Percentiles rank a stretch among this genome's conserved stretches.
Conservation (phyloP, 2,329 filamentous ascomycete species). For the Ophidiomyces ophidiicola region DNA sequence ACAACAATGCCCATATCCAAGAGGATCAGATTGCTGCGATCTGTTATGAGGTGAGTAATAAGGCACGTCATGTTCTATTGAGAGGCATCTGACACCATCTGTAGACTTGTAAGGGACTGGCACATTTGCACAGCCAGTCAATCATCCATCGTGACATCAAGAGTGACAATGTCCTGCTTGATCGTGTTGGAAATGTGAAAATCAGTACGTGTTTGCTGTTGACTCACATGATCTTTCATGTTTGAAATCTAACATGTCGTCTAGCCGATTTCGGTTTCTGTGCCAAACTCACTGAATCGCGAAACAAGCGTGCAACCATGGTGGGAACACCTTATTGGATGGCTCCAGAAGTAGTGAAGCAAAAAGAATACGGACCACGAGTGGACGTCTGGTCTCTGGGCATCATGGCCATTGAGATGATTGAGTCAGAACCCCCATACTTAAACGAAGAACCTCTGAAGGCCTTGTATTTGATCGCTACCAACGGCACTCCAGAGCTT, state of each 20-base stretch:
- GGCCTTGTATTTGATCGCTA: slow-evolving; percentile 92
- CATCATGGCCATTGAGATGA: slow-evolving; percentile 99
- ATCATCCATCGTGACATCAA: slow-evolving; percentile 99
- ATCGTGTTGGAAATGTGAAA: slow-evolving; percentile 90
- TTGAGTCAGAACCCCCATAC: slow-evolving; percentile 94
- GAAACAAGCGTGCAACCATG: slow-evolving; percentile 97
- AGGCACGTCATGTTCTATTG: background rate
- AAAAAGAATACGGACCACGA: slow-evolving; percentile 96
- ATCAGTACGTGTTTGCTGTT: slow-evolving; percentile 58
- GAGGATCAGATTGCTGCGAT: slow-evolving; percentile 98
- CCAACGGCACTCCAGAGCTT: slow-evolving; percentile 87
- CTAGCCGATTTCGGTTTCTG: slow-evolving; percentile 97
- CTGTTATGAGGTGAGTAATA: slow-evolving; percentile 67
- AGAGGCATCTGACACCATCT: slow-evolving; percentile 16
- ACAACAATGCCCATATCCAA: slow-evolving; percentile 86
- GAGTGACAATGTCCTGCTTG: slow-evolving; percentile 93
- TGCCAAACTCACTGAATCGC: slow-evolving; percentile 92
- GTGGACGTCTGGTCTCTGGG: slow-evolving; percentile 98
- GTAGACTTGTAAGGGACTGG: slow-evolving; percentile 87
- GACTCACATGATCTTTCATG: background rate
- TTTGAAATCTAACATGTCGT: slow-evolving; percentile 18
- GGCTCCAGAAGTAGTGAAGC: slow-evolving; percentile 97
- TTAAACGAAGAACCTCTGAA: slow-evolving; percentile 96
- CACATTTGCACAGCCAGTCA: slow-evolving; percentile 87
- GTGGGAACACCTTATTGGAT: slow-evolving; percentile 99